phyloP scores from a whole-genome alignment of 1,139 yeast species.

The Candida sanyaensis region DNA sequence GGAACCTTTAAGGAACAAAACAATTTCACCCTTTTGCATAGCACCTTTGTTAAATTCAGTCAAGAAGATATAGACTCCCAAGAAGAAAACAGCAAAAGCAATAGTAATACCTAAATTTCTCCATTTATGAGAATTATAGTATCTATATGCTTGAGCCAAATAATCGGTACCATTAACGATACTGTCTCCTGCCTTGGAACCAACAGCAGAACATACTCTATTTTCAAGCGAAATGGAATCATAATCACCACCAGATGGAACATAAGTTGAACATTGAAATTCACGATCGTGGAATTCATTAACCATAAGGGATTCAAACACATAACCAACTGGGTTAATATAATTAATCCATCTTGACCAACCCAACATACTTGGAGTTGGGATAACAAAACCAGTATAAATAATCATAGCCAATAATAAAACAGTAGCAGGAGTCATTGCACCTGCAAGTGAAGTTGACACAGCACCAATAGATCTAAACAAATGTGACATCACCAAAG shows the following conservation, averaged over 20 bases:
- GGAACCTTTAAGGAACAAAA: constrained; percentile 64
- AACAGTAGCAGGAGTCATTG: constrained; percentile 62
- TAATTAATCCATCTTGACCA: constrained; percentile 66
- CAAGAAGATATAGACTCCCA: constrained; percentile 54
- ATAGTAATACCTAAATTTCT: constrained; percentile 76
- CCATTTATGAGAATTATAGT: constrained; percentile 70
- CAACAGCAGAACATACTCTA: constrained; percentile 64
- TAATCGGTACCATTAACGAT: constrained; percentile 63
- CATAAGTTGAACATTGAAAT: constrained; percentile 47
- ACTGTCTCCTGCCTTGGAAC: constrained; percentile 58
- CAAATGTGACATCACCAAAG: constrained; percentile 55
- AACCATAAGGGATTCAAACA: constrained; percentile 54
- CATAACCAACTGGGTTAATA: constrained; percentile 57
- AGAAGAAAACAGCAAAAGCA: constrained; percentile 58
- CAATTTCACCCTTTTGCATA: constrained; percentile 82
- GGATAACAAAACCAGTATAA: constrained; percentile 60
- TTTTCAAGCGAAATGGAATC: constrained; percentile 29
- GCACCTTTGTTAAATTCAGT: constrained; percentile 75
- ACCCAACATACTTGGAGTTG: constrained; percentile 57
- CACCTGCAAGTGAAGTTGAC: constrained; percentile 54
- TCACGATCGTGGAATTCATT: constrained; percentile 53
- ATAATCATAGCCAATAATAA: constrained; percentile 52
- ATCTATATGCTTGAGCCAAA: constrained; percentile 46
- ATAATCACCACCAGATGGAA: constrained; percentile 54
- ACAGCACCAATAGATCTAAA: constrained; percentile 62